Percentiles rank a stretch among this genome's conserved stretches.
phyloP scores from a whole-genome alignment of 31 red algal species.

The Endocladia muricata region DNA sequence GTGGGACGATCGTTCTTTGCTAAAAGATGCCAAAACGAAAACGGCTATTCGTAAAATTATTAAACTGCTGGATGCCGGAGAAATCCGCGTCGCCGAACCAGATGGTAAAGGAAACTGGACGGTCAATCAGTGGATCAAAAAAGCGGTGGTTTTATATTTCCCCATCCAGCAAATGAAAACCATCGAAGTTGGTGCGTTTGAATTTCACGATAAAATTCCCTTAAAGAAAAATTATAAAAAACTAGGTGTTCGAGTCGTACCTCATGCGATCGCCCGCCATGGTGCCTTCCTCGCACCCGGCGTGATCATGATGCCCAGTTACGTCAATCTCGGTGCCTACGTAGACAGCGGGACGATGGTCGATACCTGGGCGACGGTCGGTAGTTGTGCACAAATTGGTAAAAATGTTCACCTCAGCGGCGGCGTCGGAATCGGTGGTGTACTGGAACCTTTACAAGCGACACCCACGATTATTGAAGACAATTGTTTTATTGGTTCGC shows the following conservation, averaged over 20 bases:
- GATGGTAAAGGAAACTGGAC: conserved; percentile 2
- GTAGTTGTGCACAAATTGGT: conserved; percentile 12
- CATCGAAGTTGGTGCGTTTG: neutral
- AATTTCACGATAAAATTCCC: conserved; percentile 11
- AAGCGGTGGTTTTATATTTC: conserved; percentile 2
- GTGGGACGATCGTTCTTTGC: too few relatives aligned
- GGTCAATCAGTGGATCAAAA: conserved; percentile 2
- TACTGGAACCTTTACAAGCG: conserved; percentile 10
- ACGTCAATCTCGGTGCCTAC: conserved; percentile 12
- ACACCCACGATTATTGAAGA: conserved; percentile 13
- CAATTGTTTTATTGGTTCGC: conserved; percentile 7
- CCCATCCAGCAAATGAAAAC: neutral
- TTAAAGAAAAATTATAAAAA: neutral
- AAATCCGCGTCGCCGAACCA: neutral
- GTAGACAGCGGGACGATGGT: conserved; percentile 9
- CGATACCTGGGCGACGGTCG: conserved; percentile 6
- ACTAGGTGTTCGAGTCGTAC: neutral
- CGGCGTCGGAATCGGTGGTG: conserved; percentile 13
- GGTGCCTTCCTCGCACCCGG: neutral
- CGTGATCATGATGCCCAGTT: conserved; percentile 11
- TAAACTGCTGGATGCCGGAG: neutral
- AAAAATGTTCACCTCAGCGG: conserved; percentile 10
- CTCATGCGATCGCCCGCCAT: neutral
- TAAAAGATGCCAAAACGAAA: too few relatives aligned
- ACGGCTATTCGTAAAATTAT: neutral